A percentile compares a stretch with the other conserved stretches of the same genome.
Evolutionary conservation across 768 basidiomycete genomes (phyloP).

Genomic region (Tulasnella sp.): DNA sequence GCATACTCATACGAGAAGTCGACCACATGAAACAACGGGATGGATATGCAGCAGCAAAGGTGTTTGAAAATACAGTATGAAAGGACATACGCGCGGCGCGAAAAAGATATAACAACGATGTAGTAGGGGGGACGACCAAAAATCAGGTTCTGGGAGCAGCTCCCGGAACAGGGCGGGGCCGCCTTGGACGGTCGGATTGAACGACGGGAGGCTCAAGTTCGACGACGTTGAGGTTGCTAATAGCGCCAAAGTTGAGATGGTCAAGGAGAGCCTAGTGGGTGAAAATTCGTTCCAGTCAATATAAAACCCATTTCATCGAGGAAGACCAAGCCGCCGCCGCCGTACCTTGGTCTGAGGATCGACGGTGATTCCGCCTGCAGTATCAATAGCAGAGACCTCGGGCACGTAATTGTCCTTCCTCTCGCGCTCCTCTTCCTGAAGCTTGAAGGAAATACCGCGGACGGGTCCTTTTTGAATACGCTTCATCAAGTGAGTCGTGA

Average conservation of each 20-base stretch:
- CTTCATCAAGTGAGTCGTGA: slow-evolving; percentile 99
- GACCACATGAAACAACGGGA: neutral
- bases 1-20: neutral
- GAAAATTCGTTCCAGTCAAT: neutral
- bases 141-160: slow-evolving; percentile 9
- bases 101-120: neutral
- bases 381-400: slow-evolving; percentile 93
- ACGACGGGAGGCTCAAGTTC: slow-evolving; percentile 46
- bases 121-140: too few species aligned
- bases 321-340: slow-evolving; percentile 14
- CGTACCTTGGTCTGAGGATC: slow-evolving; percentile 90
- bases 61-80: neutral
- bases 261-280: slow-evolving; percentile 76
- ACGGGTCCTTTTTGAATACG: slow-evolving; percentile 98
- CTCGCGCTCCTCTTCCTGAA: slow-evolving; percentile 99
- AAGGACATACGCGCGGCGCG: neutral
- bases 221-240: slow-evolving; percentile 60
- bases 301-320: neutral
- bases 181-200: slow-evolving; percentile 64
- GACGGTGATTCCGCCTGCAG: slow-evolving; percentile 65
- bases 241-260: slow-evolving; percentile 89
- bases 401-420: slow-evolving; percentile 99
- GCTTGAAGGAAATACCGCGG: slow-evolving; percentile 99
- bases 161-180: slow-evolving; percentile 74
- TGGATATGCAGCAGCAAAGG: neutral